phyloP scores from a whole-genome alignment of 2,329 filamentous ascomycete genomes.

The Aspergillus neotritici region DNA sequence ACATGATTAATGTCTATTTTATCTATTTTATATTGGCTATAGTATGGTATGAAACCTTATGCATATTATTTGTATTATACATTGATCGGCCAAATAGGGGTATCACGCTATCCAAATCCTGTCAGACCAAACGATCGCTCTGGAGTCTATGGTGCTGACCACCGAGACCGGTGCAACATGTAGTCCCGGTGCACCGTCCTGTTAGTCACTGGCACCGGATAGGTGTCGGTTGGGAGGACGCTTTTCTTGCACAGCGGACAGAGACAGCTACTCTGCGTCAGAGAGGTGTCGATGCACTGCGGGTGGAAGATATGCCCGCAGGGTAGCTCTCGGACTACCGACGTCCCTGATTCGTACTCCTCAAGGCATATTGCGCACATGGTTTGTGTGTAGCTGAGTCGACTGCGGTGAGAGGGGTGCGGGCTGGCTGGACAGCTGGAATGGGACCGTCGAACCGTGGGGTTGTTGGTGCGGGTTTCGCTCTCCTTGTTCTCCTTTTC shows the following conservation, averaged over 20 bases:
- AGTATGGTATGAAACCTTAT: neutral
- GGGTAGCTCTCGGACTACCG: constrained; percentile 75
- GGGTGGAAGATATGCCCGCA: constrained; percentile 93
- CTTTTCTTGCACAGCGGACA: constrained; percentile 88
- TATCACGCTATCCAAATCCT: constrained; percentile 2
- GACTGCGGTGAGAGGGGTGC: constrained; percentile 13
- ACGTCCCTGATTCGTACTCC: constrained; percentile 63
- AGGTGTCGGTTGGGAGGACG: constrained; percentile 65
- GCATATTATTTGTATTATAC: neutral
- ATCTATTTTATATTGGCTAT: neutral
- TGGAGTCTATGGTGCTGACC: too few species aligned
- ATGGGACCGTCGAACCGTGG: constrained; percentile 8
- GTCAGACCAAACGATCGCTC: neutral
- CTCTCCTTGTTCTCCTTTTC: neutral
- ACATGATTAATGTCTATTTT: constrained; percentile 14
- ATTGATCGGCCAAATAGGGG: neutral
- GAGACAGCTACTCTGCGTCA: constrained; percentile 71
- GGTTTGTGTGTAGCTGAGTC: constrained; percentile 60
- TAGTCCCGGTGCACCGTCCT: constrained; percentile 79
- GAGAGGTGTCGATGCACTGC: constrained; percentile 81
- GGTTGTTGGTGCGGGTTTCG: constrained; percentile 1
- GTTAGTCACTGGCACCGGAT: constrained; percentile 67
- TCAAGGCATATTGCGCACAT: constrained; percentile 88
- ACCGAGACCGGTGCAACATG: constrained; percentile 32
- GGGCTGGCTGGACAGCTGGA: neutral